Evolutionary conservation across 2,329 filamentous ascomycete genomes (phyloP), one percentile per base, ranked within the genome.

Genomic region (Penicillium italicum): DNA sequence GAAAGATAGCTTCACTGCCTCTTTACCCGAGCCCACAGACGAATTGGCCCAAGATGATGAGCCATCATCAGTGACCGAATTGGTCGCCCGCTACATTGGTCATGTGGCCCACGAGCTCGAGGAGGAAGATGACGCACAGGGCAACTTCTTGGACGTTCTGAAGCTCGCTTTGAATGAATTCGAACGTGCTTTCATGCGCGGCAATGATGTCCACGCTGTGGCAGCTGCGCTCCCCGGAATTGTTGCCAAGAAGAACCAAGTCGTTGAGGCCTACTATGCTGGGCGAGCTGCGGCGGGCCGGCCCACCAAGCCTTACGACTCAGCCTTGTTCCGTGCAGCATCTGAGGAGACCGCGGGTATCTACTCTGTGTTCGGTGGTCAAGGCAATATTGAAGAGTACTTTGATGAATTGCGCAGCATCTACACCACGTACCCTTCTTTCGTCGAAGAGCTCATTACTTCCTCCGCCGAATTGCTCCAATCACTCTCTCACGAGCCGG

Each of bases 341-440:
- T 86, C 89, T 44, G 92, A 97, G 60, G 87, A 85, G 59, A 86
- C 87, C 53, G 92, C 92, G 52, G 87, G 85, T 66, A 84, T 99
- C 57, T 99, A 96, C 79, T 92, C 87, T 62, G 91, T 99, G 59
- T 96, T 97, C 65, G 94, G 94, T 57, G 94, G 94, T 7, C 94
- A 99, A 74, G 94, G 94, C 66, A 99, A 99, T 76, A 97, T 99
- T 62, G 93, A 99, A 76, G 95, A 99, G 77, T 99, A 99, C 77
- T 99, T 99, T 69, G 93, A 99, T 65, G 94, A 99, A 79, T 84
- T 99, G 60, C 87, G 94, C 54, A 89, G 96, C 73, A 84, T 97
- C 56, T 93, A 93, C 79, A 86, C 82, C 67, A 96, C 92, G 57
- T 99, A 99, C 77, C 88, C 90, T 12, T 89, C 89, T 28, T 95